Evolutionary conservation across 176 grass and related monocot genomes (phyloP).

Genomic region (Metroxylon sagu): DNA sequence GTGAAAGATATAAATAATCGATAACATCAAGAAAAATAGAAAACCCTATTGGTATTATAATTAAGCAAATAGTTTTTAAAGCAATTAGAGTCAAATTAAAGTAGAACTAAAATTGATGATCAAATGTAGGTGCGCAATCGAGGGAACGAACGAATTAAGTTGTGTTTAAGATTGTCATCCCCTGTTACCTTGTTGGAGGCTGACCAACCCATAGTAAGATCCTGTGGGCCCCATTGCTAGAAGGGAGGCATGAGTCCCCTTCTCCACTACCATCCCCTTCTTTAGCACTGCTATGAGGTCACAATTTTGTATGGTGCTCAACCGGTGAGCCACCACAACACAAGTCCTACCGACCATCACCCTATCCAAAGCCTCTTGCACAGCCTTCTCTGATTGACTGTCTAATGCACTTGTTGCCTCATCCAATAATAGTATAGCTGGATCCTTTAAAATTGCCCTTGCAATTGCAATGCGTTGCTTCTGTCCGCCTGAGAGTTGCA

Average conservation of each 20-base stretch:
- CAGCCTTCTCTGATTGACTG: conserved; percentile 83
- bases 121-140: too few relatives aligned
- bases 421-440: conserved; percentile 65
- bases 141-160: too few relatives aligned
- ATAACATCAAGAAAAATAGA: too few relatives aligned
- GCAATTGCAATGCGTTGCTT: conserved; percentile 93
- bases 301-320: not conserved
- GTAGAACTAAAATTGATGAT: too few relatives aligned
- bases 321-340: conserved; percentile 8
- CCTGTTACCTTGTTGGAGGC: conserved; percentile 31
- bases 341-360: conserved; percentile 1
- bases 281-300: not conserved
- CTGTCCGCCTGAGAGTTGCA: conserved; percentile 90
- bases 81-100: too few relatives aligned
- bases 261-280: not conserved
- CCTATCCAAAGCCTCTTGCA: conserved; percentile 49
- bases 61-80: too few relatives aligned
- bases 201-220: not conserved
- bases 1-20: too few relatives aligned
- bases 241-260: not conserved
- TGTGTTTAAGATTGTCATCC: too few relatives aligned
- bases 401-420: conserved; percentile 93
- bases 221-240: not conserved
- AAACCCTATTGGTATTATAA: too few relatives aligned
- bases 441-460: conserved; percentile 86